phyloP scores from a whole-genome alignment of 2,329 filamentous ascomycete genomes.

The Cadophora sp. region DNA sequence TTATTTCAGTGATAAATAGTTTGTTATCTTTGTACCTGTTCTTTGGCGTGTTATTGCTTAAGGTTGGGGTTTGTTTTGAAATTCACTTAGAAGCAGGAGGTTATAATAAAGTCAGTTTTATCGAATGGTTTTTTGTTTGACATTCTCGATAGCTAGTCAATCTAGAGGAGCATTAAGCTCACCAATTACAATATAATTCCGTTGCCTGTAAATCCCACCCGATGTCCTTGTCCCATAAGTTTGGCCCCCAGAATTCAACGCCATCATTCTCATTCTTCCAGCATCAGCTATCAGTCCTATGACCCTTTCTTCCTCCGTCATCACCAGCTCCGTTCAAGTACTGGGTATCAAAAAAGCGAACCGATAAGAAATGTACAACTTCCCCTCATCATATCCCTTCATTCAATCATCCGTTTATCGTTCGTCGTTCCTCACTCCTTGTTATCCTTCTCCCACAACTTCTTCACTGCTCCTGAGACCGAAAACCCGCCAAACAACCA shows the following conservation, averaged over 20 bases:
- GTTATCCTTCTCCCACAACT: constrained; percentile 28
- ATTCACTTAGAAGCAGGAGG: no score
- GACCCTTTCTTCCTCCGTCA: not conserved
- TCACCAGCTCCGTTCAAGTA: not conserved
- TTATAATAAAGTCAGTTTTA: not conserved
- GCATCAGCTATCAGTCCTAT: not conserved
- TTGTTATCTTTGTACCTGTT: no score
- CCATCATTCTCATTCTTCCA: not conserved
- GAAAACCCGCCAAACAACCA: constrained; percentile 38
- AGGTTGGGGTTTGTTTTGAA: no score
- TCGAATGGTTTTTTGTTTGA: no score
- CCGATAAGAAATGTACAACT: not conserved
- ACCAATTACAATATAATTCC: not conserved
- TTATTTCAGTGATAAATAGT: no score
- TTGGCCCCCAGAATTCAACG: not conserved
- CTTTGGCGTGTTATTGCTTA: no score
- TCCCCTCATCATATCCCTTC: not conserved
- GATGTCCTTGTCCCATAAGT: not conserved
- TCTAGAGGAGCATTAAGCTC: not conserved
- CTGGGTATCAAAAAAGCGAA: constrained; percentile 1
- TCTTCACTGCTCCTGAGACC: constrained; percentile 31
- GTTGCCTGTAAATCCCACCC: not conserved
- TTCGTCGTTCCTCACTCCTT: constrained; percentile 10
- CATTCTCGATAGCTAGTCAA: not conserved
- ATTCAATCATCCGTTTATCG: not conserved